These are phyloP conservation scores for Saposhnikovia divaricata DNA, from an alignment of 129 eudicot genomes.

Conservation along the genomic window DNA sequence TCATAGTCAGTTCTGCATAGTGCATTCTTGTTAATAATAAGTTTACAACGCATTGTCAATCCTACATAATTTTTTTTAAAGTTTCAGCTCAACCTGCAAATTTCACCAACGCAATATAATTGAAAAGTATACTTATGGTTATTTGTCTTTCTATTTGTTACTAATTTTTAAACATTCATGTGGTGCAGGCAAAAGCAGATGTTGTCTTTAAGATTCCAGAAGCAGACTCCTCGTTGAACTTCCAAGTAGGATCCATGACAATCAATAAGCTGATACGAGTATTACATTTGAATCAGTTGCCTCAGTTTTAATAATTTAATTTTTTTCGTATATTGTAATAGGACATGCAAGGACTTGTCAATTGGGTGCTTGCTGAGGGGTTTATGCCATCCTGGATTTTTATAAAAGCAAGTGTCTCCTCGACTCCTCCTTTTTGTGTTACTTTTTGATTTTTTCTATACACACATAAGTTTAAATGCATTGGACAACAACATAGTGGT, in stretches of 20 bases:
- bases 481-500: background rate
- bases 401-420: conserved; percentile 48
- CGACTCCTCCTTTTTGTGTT: background rate
- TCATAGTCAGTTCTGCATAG: background rate
- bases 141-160: background rate
- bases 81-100: background rate
- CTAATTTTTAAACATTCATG: conserved; percentile 1
- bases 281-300: background rate
- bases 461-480: background rate
- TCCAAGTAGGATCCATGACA: conserved; percentile 41
- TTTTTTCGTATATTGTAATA: conserved; percentile 19
- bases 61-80: background rate
- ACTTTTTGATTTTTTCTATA: background rate
- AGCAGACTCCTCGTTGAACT: conserved; percentile 54
- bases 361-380: conserved; percentile 96
- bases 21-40: background rate
- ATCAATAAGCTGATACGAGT: background rate
- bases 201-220: conserved; percentile 61
- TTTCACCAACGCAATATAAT: background rate
- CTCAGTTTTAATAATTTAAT: background rate
- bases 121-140: background rate
- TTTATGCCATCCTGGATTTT: conserved; percentile 96
- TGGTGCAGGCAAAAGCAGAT: conserved; percentile 75
- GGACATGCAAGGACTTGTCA: conserved; percentile 95
- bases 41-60: background rate